These are phyloP conservation scores for Paramarasmius palmivorus DNA, from an alignment of 1,284 basidiomycete genomes.

Conservation along the genomic window DNA sequence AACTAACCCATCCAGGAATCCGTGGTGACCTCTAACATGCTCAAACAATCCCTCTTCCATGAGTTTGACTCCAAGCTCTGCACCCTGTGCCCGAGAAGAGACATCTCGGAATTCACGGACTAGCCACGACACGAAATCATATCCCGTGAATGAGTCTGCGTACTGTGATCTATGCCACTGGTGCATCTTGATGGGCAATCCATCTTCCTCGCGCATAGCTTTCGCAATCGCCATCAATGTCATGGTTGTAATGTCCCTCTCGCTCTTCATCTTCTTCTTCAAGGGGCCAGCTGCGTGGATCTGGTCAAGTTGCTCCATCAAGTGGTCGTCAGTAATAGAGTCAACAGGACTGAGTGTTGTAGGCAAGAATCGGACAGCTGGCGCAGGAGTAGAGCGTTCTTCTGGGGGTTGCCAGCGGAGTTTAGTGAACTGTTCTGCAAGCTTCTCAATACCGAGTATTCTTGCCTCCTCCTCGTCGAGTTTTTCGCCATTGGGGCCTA, in stretches of 20 bases:
- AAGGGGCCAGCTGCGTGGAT: conserved; percentile 75
- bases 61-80: conserved; percentile 77
- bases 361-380: conserved; percentile 69
- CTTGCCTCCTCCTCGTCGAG: conserved; percentile 88
- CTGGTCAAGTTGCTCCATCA: conserved; percentile 79
- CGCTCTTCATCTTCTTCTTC: conserved; percentile 76
- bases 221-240: conserved; percentile 63
- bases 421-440: conserved; percentile 86
- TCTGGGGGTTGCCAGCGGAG: conserved; percentile 75
- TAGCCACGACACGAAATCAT: conserved; percentile 86
- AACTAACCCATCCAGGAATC: conserved; percentile 81
- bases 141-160: conserved; percentile 82
- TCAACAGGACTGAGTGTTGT: conserved; percentile 82
- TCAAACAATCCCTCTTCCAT: conserved; percentile 82
- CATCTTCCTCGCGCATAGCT: conserved; percentile 79
- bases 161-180: conserved; percentile 74
- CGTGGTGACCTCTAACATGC: conserved; percentile 76
- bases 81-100: conserved; percentile 73
- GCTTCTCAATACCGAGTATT: conserved; percentile 87
- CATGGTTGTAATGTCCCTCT: conserved; percentile 69
- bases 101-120: conserved; percentile 85
- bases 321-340: conserved; percentile 74
- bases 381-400: conserved; percentile 38
- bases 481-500: conserved; percentile 65
- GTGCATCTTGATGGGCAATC: conserved; percentile 74